Conservation (phyloP, 352 stramenopile genomes). For the Globisporangium spinosum region DNA sequence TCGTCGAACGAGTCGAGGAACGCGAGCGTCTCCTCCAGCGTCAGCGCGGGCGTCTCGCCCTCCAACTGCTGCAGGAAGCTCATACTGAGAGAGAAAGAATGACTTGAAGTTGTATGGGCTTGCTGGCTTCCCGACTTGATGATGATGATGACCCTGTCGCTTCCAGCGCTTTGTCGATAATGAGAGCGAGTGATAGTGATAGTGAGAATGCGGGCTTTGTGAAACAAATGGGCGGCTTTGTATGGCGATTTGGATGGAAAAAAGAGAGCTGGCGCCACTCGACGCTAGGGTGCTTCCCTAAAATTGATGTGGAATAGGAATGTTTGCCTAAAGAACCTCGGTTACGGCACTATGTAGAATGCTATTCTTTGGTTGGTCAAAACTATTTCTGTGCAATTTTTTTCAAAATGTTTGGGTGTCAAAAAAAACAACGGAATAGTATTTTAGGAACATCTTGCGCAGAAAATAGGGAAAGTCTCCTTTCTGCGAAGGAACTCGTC, state of each 20-base stretch:
- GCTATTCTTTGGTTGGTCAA: neutral
- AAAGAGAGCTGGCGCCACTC: neutral
- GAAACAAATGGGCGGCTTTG: neutral
- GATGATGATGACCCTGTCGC: neutral
- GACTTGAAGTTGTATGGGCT: neutral
- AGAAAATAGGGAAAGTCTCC: neutral
- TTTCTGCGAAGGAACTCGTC: too few species aligned
- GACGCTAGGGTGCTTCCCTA: neutral
- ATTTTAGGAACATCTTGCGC: neutral
- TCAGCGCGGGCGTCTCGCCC: constrained; percentile 8
- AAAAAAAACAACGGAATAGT: neutral
- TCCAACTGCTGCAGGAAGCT: constrained; percentile 17
- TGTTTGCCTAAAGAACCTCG: neutral
- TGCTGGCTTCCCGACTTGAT: neutral
- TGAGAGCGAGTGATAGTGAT: neutral
- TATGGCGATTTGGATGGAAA: neutral
- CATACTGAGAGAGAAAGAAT: neutral
- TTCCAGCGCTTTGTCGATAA: neutral
- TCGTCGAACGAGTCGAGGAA: constrained; percentile 18
- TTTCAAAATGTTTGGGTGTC: neutral
- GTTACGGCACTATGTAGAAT: neutral
- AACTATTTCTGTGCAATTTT: neutral
- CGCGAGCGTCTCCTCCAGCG: constrained; percentile 21
- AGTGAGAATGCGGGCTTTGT: neutral
- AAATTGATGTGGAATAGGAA: neutral